phyloP scores from a whole-genome alignment of 2,329 filamentous ascomycete genomes.

The Stachybotrys elegans region DNA sequence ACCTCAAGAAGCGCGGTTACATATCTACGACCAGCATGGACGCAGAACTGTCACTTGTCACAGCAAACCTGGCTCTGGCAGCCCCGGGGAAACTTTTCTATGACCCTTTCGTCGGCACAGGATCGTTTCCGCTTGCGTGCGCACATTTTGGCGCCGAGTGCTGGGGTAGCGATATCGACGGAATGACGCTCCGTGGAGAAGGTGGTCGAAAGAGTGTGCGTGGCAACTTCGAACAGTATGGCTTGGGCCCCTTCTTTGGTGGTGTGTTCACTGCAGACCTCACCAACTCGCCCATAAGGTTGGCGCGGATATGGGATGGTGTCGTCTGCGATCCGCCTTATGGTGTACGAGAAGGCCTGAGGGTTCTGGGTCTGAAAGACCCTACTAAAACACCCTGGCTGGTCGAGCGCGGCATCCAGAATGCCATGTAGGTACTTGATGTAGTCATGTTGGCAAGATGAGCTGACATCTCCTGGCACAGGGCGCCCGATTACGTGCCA shows the following conservation, averaged over 20 bases:
- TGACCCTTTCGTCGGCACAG: conserved; percentile 93
- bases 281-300: conserved; percentile 74
- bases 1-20: conserved; percentile 88
- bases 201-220: conserved; percentile 43
- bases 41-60: conserved; percentile 83
- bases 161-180: conserved; percentile 91
- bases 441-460: no score
- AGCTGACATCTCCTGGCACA: conserved; percentile 10
- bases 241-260: conserved; percentile 58
- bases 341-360: conserved; percentile 85
- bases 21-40: conserved; percentile 98
- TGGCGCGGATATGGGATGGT: conserved; percentile 66
- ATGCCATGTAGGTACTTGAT: conserved; percentile 57
- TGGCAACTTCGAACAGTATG: conserved; percentile 84
- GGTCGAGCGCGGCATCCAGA: conserved; percentile 63
- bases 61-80: conserved; percentile 84
- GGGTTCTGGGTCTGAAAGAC: conserved; percentile 76
- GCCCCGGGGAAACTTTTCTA: conserved; percentile 82
- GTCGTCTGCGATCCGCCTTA: conserved; percentile 97
- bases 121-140: conserved; percentile 85
- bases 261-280: conserved; percentile 83
- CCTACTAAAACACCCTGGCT: conserved; percentile 54
- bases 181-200: conserved; percentile 76
- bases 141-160: conserved; percentile 82
- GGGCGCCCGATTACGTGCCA: conserved; percentile 64